A percentile compares a stretch with the other conserved stretches of the same genome.
These are phyloP conservation scores for Paramarasmius palmivorus DNA, from an alignment of 1,284 basidiomycete genomes.

Conservation along the genomic window DNA sequence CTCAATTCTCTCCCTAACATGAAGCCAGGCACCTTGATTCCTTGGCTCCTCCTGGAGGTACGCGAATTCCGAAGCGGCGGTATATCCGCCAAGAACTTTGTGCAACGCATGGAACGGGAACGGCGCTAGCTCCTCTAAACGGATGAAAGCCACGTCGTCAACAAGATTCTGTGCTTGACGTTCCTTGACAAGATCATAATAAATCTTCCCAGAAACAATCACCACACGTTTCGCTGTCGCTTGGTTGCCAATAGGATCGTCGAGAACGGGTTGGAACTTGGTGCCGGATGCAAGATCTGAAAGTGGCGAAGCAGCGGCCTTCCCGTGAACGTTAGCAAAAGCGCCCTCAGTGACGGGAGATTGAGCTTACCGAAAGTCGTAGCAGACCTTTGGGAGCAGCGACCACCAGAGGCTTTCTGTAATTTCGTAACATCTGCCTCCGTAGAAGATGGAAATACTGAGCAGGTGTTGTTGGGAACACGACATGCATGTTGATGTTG, in stretches of 20 bases:
- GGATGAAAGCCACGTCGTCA: constrained; percentile 63
- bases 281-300: constrained; percentile 64
- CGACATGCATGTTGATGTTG: constrained; percentile 80
- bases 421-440: constrained; percentile 81
- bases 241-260: constrained; percentile 46
- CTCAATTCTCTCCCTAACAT: constrained; percentile 61
- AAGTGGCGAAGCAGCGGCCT: constrained; percentile 78
- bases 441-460: constrained; percentile 90
- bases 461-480: constrained; percentile 84
- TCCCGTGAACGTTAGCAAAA: not conserved
- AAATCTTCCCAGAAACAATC: constrained; percentile 78
- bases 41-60: constrained; percentile 88
- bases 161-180: constrained; percentile 51
- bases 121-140: constrained; percentile 83
- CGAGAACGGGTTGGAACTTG: constrained; percentile 72
- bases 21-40: constrained; percentile 82
- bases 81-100: constrained; percentile 49
- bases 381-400: constrained; percentile 84
- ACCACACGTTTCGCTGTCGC: constrained; percentile 56
- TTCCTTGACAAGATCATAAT: constrained; percentile 81
- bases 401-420: constrained; percentile 81
- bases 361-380: constrained; percentile 65
- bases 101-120: constrained; percentile 73
- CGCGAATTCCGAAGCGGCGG: constrained; percentile 42
- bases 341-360: constrained; percentile 3